Evolutionary conservation across 2,329 filamentous ascomycete genomes (phyloP).

Genomic region (Sporothrix brasiliensis): DNA sequence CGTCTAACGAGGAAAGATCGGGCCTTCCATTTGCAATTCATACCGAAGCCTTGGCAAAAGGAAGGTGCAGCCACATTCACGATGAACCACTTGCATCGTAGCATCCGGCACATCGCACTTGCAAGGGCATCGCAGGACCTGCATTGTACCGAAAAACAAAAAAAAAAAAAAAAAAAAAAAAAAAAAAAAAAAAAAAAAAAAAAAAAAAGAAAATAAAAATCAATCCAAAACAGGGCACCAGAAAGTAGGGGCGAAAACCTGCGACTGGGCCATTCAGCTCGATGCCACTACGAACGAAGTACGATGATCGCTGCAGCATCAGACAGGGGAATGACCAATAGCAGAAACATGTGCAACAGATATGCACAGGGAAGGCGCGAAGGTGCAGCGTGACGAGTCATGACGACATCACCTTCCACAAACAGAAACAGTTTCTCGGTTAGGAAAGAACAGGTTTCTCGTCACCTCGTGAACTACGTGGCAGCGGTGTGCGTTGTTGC

Average conservation of each 20-base stretch:
- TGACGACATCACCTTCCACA: slow-evolving; percentile 23
- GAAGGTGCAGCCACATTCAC: not conserved
- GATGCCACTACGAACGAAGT: not conserved
- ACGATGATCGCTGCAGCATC: slow-evolving; percentile 2
- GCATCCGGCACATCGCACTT: not conserved
- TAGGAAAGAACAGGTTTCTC: slow-evolving; percentile 11
- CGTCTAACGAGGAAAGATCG: not conserved
- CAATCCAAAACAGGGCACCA: not conserved
- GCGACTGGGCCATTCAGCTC: not conserved
- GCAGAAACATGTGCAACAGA: slow-evolving; percentile 7
- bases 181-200: not conserved
- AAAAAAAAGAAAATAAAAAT: not conserved
- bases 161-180: not conserved
- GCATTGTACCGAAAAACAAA: not conserved
- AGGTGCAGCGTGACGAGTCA: slow-evolving; percentile 7
- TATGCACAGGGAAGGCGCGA: slow-evolving; percentile 9
- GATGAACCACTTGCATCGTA: slow-evolving; percentile 1
- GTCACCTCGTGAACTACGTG: slow-evolving; percentile 15
- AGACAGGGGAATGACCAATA: not conserved
- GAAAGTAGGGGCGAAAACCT: not conserved
- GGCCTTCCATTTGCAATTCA: not conserved
- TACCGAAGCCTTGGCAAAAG: not conserved
- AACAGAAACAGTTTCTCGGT: not conserved
- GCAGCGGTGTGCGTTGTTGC: not conserved
- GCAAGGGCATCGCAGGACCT: not conserved